Percentiles rank a stretch among this genome's conserved stretches.
phyloP scores from a whole-genome alignment of 2,329 filamentous ascomycete species.

The Didymella segeticola region DNA sequence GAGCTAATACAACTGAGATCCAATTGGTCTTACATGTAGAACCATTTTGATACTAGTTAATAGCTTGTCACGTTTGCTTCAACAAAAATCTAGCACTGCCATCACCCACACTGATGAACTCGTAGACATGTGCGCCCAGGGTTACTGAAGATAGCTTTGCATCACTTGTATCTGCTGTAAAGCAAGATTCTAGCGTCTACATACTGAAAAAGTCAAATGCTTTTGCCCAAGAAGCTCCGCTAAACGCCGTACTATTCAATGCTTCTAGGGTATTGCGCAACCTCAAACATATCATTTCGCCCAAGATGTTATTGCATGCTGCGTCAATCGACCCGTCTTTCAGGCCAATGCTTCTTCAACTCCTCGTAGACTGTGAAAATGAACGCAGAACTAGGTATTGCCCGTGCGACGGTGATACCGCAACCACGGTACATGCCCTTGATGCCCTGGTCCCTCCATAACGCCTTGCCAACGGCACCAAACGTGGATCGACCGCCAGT shows the following conservation, averaged over 20 bases:
- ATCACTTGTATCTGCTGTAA: not conserved
- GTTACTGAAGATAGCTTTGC: not conserved
- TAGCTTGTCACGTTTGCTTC: conserved; percentile 1
- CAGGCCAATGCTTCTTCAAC: conserved; percentile 63
- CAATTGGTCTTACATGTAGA: no score
- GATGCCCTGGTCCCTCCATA: conserved; percentile 86
- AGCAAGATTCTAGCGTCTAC: not conserved
- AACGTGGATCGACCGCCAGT: conserved; percentile 70
- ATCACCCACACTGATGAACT: not conserved
- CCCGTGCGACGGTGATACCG: conserved; percentile 86
- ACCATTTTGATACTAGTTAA: no score
- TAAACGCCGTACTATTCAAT: conserved; percentile 14
- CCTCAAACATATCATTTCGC: conserved; percentile 8
- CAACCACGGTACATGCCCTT: conserved; percentile 91
- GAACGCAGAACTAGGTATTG: conserved; percentile 94
- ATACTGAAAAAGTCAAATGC: not conserved
- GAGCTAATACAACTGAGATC: no score
- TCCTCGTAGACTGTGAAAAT: conserved; percentile 97
- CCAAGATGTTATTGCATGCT: not conserved
- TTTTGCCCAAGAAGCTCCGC: conserved; percentile 11
- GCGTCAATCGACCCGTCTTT: conserved; percentile 12
- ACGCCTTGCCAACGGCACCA: conserved; percentile 69
- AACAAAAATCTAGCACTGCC: no score
- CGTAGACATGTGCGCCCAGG: no score
- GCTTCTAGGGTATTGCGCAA: conserved; percentile 15